Evolutionary conservation across 2,329 filamentous ascomycete species (phyloP).

Genomic region (Arthrobotrys sinensis): DNA sequence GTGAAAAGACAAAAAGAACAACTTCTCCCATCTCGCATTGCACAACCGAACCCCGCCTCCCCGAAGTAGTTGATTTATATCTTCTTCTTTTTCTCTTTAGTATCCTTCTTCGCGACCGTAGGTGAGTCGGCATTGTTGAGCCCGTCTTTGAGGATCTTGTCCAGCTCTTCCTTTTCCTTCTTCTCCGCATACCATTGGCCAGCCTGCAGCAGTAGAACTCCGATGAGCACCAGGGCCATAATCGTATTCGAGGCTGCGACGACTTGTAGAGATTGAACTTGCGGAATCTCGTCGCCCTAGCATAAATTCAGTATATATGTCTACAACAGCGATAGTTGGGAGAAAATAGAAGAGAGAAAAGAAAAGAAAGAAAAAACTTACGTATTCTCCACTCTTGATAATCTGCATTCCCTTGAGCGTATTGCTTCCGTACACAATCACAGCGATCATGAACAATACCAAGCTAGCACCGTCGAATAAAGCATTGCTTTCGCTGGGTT

Average conservation of each 20-base stretch:
- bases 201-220: slow-evolving; percentile 91
- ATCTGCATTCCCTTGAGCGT: slow-evolving; percentile 94
- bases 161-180: slow-evolving; percentile 86
- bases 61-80: slow-evolving; percentile 37
- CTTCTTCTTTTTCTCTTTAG: slow-evolving; percentile 66
- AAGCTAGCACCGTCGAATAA: slow-evolving; percentile 86
- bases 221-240: slow-evolving; percentile 89
- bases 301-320: slow-evolving; percentile 52
- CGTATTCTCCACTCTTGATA: slow-evolving; percentile 76
- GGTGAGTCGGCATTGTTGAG: slow-evolving; percentile 59
- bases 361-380: slow-evolving; percentile 19
- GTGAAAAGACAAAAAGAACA: background rate
- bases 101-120: slow-evolving; percentile 69
- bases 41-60: background rate
- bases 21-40: background rate
- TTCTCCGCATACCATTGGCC: slow-evolving; percentile 99
- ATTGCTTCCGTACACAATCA: slow-evolving; percentile 94
- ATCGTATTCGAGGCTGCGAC: slow-evolving; percentile 96
- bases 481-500: slow-evolving; percentile 92
- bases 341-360: background rate
- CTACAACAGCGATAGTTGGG: background rate
- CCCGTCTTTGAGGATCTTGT: slow-evolving; percentile 74
- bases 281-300: slow-evolving; percentile 73
- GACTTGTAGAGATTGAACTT: slow-evolving; percentile 92
- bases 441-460: slow-evolving; percentile 84